Percentiles rank a stretch among this genome's conserved stretches.
These are phyloP conservation scores for Canariomyces notabilis DNA, from an alignment of 2,329 filamentous ascomycete genomes.

Conservation along the genomic window DNA sequence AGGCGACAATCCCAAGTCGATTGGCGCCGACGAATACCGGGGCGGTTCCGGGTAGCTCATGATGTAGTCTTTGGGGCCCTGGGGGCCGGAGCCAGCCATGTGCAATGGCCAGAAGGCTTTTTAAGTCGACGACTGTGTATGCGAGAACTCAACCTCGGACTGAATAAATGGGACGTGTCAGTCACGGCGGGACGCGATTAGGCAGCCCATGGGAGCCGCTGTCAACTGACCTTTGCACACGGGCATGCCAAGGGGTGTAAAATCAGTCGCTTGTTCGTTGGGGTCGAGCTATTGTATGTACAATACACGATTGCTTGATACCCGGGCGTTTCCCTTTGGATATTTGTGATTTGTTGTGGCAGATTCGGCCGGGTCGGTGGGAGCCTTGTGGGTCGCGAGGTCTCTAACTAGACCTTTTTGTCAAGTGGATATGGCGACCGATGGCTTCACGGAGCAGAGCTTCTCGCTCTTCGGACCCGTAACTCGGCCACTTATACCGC, in stretches of 20 bases:
- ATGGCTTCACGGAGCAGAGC: too few species aligned
- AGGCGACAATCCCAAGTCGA: slow-evolving; percentile 46
- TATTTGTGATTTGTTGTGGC: background rate
- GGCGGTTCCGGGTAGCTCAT: slow-evolving; percentile 43
- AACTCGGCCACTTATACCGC: too few species aligned
- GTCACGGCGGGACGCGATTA: slow-evolving; percentile 14
- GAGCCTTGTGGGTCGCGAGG: too few species aligned
- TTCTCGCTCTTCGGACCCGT: too few species aligned
- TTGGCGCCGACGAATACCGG: slow-evolving; percentile 38
- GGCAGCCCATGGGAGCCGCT: slow-evolving; percentile 8
- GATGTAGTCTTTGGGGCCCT: slow-evolving; percentile 34
- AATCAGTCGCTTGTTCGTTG: background rate
- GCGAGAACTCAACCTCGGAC: slow-evolving; percentile 18
- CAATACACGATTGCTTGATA: too few species aligned
- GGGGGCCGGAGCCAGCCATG: slow-evolving; percentile 19
- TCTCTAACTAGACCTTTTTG: too few species aligned
- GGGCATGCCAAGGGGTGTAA: slow-evolving; percentile 7
- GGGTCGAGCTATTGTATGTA: too few species aligned
- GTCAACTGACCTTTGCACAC: slow-evolving; percentile 23
- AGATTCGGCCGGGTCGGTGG: background rate
- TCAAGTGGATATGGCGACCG: too few species aligned
- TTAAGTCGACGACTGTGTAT: slow-evolving; percentile 6
- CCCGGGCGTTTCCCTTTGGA: too few species aligned
- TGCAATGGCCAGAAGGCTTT: slow-evolving; percentile 1
- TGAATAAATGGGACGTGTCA: slow-evolving; percentile 16